Conservation (phyloP, 1,139 yeast genomes). For the Suhomyces chickasaworum region DNA sequence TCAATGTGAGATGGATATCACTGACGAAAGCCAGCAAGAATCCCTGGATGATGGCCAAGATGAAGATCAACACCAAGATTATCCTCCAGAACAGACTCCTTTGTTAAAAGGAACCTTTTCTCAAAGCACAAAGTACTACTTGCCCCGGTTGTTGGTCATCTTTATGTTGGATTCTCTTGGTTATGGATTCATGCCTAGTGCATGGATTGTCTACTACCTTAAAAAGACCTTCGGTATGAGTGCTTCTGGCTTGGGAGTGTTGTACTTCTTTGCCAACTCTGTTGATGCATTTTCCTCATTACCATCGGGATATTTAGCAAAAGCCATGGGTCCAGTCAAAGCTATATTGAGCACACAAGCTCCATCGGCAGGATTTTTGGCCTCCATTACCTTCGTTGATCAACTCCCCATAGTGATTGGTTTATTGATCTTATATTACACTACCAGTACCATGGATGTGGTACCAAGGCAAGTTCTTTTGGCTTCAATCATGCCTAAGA, state of each 20-base stretch:
- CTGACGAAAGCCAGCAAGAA: not conserved
- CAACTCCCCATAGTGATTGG: constrained; percentile 41
- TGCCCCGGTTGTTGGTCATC: constrained; percentile 48
- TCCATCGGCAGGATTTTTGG: constrained; percentile 71
- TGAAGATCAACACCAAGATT: not conserved
- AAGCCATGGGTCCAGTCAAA: constrained; percentile 71
- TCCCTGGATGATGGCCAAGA: not conserved
- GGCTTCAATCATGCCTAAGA: constrained; percentile 62
- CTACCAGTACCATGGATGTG: constrained; percentile 81
- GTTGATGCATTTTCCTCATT: constrained; percentile 63
- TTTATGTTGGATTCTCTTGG: constrained; percentile 84
- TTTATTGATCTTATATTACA: constrained; percentile 55
- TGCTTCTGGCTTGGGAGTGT: constrained; percentile 48
- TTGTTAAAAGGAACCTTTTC: constrained; percentile 28
- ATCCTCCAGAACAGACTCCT: constrained; percentile 3
- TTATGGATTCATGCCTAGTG: constrained; percentile 81
- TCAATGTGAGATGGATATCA: constrained; percentile 49
- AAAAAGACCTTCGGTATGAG: constrained; percentile 40
- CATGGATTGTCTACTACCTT: constrained; percentile 87
- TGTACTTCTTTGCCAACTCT: constrained; percentile 63
- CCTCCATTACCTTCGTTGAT: constrained; percentile 29
- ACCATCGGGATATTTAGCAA: constrained; percentile 72
- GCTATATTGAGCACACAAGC: constrained; percentile 78
- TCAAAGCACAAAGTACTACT: constrained; percentile 31
- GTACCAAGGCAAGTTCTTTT: constrained; percentile 84